Conservation (phyloP, 805 yeast species). For the Candida tallmaniae region DNA sequence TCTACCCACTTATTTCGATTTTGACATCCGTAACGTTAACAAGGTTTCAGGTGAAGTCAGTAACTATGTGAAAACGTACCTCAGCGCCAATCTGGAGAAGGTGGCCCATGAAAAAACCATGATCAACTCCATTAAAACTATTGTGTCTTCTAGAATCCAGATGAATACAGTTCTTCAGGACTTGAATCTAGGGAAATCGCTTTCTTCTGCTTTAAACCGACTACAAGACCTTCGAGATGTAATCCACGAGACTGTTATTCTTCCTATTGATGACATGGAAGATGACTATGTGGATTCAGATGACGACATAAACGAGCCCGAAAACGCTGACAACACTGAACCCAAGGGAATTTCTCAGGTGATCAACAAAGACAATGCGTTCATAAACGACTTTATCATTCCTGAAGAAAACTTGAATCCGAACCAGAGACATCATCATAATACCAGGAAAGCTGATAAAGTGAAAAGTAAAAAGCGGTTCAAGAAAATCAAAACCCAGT, state of each 20-base stretch:
- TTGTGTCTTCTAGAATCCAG: slow-evolving; percentile 38
- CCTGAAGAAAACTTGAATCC: slow-evolving; percentile 30
- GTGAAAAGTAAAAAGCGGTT: slow-evolving; percentile 8
- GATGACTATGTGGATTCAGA: slow-evolving; percentile 5
- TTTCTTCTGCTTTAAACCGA: slow-evolving; percentile 48
- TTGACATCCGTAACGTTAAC: slow-evolving; percentile 6
- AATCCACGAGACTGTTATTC: slow-evolving; percentile 42
- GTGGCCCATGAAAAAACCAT: slow-evolving; percentile 12
- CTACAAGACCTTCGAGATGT: slow-evolving; percentile 44
- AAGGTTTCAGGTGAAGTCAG: slow-evolving; percentile 6
- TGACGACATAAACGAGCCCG: not conserved
- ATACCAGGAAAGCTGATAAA: too few relatives aligned
- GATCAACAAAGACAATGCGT: slow-evolving; percentile 40
- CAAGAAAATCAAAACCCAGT: slow-evolving; percentile 4
- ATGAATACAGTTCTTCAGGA: slow-evolving; percentile 38
- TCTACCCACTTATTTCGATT: slow-evolving; percentile 11
- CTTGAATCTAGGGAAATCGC: slow-evolving; percentile 42
- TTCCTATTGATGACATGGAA: slow-evolving; percentile 46
- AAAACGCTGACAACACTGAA: slow-evolving; percentile 28
- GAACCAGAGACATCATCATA: slow-evolving; percentile 16
- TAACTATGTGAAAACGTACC: slow-evolving; percentile 8
- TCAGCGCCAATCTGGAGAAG: slow-evolving; percentile 9
- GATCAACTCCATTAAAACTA: slow-evolving; percentile 25
- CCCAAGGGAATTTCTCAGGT: slow-evolving; percentile 54
- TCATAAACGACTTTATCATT: slow-evolving; percentile 47